Percentiles rank a stretch among this genome's conserved stretches.
Evolutionary conservation across 2,329 filamentous ascomycete genomes (phyloP).

Genomic region (Pseudocercospora fijiensis): DNA sequence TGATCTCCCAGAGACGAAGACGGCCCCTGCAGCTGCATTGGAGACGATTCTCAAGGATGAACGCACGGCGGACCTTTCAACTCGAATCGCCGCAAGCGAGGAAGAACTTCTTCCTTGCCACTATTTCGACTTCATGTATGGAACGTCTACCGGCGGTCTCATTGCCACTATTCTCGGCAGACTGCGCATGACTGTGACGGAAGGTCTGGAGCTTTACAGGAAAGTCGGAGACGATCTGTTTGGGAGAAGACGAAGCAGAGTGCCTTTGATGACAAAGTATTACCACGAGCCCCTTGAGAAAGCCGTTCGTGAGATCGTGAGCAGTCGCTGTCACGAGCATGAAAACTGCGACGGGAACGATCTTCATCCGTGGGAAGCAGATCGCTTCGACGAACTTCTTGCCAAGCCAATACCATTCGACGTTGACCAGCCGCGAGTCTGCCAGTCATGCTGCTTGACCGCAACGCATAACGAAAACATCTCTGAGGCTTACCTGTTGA

Average conservation of each 20-base stretch:
- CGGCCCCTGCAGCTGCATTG: conserved; percentile 20
- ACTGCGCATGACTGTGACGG: conserved; percentile 50
- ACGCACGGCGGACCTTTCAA: conserved; percentile 24
- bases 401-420: conserved; percentile 30
- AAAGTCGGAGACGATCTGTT: conserved; percentile 51
- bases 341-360: conserved; percentile 46
- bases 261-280: conserved; percentile 52
- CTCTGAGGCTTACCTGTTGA: conserved; percentile 50
- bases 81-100: conserved; percentile 39
- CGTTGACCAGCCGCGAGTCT: conserved; percentile 37
- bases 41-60: conserved; percentile 22
- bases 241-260: conserved; percentile 44
- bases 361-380: conserved; percentile 45
- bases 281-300: conserved; percentile 50
- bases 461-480: conserved; percentile 50
- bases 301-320: conserved; percentile 49
- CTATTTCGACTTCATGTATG: conserved; percentile 57
- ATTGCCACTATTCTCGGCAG: conserved; percentile 53
- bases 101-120: conserved; percentile 51
- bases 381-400: conserved; percentile 21
- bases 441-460: conserved; percentile 48
- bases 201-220: conserved; percentile 50
- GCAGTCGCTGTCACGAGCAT: conserved; percentile 47
- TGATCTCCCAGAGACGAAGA: conserved; percentile 10
- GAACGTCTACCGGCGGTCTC: conserved; percentile 53